A percentile compares a stretch with the other conserved stretches of the same genome.
phyloP scores from a whole-genome alignment of 345 rosid species.

The Lepidium africanum region DNA sequence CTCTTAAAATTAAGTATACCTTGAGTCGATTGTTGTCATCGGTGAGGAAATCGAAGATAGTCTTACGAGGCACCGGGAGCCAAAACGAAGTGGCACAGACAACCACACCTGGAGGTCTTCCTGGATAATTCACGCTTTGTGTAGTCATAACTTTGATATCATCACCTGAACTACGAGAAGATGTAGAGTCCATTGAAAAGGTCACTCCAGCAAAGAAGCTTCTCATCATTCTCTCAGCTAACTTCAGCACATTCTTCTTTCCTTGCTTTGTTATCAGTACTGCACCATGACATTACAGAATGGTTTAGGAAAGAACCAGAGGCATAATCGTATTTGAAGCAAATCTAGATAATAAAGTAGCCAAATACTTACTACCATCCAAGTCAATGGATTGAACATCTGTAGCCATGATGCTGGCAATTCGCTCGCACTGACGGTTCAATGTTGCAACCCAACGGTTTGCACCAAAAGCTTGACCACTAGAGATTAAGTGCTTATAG shows the following conservation, averaged over 20 bases:
- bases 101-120: conserved; percentile 76
- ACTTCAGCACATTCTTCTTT: conserved; percentile 62
- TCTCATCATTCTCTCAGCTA: conserved; percentile 74
- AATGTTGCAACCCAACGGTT: conserved; percentile 81
- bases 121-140: conserved; percentile 70
- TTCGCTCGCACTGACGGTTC: conserved; percentile 76
- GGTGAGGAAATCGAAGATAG: conserved; percentile 71
- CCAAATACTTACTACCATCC: conserved; percentile 30
- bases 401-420: conserved; percentile 60
- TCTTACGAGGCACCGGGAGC: conserved; percentile 65
- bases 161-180: no score
- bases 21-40: conserved; percentile 63
- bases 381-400: conserved; percentile 45
- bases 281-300: conserved; percentile 15
- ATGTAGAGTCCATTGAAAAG: conserved; percentile 58
- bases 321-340: not conserved
- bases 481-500: conserved; percentile 50
- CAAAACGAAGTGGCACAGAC: conserved; percentile 92
- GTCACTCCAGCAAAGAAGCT: conserved; percentile 74
- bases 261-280: conserved; percentile 54
- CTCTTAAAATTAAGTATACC: conserved; percentile 32
- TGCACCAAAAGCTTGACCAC: conserved; percentile 82
- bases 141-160: conserved; percentile 79
- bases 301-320: not conserved
- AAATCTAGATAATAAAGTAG: not conserved